Evolutionary conservation across 2,329 filamentous ascomycete species (phyloP).

Genomic region (Cladosporium velox): DNA sequence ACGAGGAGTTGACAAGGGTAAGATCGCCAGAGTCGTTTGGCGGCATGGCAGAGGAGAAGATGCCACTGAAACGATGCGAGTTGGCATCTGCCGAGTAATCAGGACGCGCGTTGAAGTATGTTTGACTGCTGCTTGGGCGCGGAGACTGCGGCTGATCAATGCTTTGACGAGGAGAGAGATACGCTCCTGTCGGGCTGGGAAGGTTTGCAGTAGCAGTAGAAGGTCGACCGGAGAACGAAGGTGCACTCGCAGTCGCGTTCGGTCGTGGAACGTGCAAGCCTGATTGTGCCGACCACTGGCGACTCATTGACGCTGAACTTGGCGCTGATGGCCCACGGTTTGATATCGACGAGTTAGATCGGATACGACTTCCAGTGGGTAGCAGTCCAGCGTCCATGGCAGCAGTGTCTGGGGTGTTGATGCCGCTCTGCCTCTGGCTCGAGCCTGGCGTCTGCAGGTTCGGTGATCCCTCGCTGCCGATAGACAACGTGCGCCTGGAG

Average conservation of each 20-base stretch:
- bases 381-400: slow-evolving; percentile 22
- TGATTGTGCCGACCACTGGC: slow-evolving; percentile 39
- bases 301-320: slow-evolving; percentile 33
- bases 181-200: slow-evolving; percentile 23
- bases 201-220: slow-evolving; percentile 40
- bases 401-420: slow-evolving; percentile 51
- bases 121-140: slow-evolving; percentile 35
- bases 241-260: slow-evolving; percentile 51
- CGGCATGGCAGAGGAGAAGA: slow-evolving; percentile 39
- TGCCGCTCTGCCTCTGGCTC: slow-evolving; percentile 63
- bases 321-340: slow-evolving; percentile 39
- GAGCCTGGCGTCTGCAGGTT: slow-evolving; percentile 39
- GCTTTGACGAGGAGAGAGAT: slow-evolving; percentile 30
- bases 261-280: slow-evolving; percentile 36
- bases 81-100: slow-evolving; percentile 25
- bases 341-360: slow-evolving; percentile 59
- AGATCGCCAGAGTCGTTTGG: slow-evolving; percentile 23
- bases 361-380: slow-evolving; percentile 45
- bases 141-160: slow-evolving; percentile 28
- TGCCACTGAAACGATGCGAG: slow-evolving; percentile 32
- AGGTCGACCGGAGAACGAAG: slow-evolving; percentile 41
- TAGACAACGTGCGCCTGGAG: slow-evolving; percentile 43
- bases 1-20: slow-evolving; percentile 12
- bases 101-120: slow-evolving; percentile 35
- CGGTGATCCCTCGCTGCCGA: slow-evolving; percentile 38